These are phyloP conservation scores for Aspergillus phoenicis DNA, from an alignment of 2,329 filamentous ascomycete genomes.

Conservation along the genomic window DNA sequence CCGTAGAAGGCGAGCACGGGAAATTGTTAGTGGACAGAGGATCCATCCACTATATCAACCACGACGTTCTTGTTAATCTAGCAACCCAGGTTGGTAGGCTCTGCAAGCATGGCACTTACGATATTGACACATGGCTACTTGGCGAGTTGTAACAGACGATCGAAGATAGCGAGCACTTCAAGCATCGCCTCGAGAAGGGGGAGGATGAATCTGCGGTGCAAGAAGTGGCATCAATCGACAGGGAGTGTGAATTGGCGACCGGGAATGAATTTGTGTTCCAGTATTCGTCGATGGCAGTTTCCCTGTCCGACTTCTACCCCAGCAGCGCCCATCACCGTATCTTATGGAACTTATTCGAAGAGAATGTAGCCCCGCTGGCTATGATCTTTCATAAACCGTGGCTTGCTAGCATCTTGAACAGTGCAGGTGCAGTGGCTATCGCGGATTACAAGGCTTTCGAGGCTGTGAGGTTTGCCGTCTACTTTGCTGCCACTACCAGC, in stretches of 20 bases:
- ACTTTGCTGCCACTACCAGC: slow-evolving; percentile 20
- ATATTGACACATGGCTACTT: no score
- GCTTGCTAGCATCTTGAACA: neutral
- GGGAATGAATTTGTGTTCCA: neutral
- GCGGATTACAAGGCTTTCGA: slow-evolving; percentile 11
- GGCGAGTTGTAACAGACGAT: no score
- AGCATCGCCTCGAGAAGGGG: no score
- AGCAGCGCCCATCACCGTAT: neutral
- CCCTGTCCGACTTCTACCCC: neutral
- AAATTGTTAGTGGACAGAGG: neutral
- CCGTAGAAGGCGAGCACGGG: neutral
- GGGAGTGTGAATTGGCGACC: no score
- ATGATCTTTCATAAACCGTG: slow-evolving; percentile 22
- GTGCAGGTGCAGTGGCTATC: neutral
- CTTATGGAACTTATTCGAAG: slow-evolving; percentile 26
- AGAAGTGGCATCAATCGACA: no score
- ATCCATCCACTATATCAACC: neutral
- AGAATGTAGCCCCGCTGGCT: slow-evolving; percentile 24
- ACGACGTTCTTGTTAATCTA: neutral
- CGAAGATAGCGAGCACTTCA: no score
- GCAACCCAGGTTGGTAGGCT: no score
- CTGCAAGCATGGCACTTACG: no score
- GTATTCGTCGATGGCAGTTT: neutral
- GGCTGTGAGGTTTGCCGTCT: slow-evolving; percentile 23
- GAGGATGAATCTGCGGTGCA: no score